Conservation (phyloP, 257 asterid genomes). For the Gynochthodes officinalis region DNA sequence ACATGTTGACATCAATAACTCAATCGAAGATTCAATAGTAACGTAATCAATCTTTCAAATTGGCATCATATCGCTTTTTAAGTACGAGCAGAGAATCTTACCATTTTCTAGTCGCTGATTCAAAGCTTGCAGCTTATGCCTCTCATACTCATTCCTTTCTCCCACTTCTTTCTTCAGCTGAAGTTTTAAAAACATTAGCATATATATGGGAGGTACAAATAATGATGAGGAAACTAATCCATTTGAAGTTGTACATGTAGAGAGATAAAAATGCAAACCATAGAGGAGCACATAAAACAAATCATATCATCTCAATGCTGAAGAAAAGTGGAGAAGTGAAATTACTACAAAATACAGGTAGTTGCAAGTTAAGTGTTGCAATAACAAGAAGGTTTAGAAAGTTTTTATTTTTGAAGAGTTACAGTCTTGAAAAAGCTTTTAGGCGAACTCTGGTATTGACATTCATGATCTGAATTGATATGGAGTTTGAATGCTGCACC, state of each 20-base stretch:
- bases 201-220: neutral
- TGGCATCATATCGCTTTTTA: neutral
- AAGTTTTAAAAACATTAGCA: conserved; percentile 11
- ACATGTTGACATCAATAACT: neutral
- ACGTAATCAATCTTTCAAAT: too few relatives aligned
- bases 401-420: too few relatives aligned
- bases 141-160: conserved; percentile 85
- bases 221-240: neutral
- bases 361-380: too few relatives aligned
- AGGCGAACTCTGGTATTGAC: too few relatives aligned
- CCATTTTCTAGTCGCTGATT: conserved; percentile 97
- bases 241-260: neutral
- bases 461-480: too few relatives aligned
- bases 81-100: conserved; percentile 21
- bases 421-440: too few relatives aligned
- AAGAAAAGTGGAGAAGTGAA: neutral
- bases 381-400: too few relatives aligned
- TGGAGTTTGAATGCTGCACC: neutral
- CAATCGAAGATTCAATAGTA: neutral
- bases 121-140: conserved; percentile 92
- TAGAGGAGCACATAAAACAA: neutral
- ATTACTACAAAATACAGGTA: neutral
- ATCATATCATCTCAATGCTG: neutral
- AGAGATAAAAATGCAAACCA: neutral
- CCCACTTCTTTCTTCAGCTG: conserved; percentile 98